These are phyloP conservation scores for Hypocrella siamensis DNA, from an alignment of 2,329 filamentous ascomycete genomes.

Conservation along the genomic window DNA sequence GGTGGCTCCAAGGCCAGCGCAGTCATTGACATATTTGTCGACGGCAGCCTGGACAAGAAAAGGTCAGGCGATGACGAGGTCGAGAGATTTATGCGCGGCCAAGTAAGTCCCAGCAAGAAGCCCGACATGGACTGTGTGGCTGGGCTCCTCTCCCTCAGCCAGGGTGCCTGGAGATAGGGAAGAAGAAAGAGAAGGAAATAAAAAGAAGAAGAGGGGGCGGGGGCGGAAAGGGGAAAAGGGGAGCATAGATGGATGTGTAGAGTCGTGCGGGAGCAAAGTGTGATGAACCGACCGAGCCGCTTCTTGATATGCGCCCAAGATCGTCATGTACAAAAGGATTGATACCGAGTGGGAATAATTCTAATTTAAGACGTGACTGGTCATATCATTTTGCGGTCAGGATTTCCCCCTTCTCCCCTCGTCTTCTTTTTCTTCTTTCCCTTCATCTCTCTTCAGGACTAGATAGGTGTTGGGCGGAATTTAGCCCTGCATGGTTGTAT, in stretches of 20 bases:
- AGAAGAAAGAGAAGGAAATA: neutral
- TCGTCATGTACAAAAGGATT: no score
- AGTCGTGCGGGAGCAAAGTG: no score
- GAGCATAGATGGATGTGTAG: neutral
- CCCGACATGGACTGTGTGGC: constrained; percentile 80
- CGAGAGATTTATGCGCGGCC: constrained; percentile 55
- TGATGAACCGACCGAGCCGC: neutral
- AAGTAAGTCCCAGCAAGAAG: constrained; percentile 54
- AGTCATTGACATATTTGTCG: constrained; percentile 37
- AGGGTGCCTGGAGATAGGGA: constrained; percentile 81
- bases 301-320: no score
- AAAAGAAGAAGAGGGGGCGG: neutral
- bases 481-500: no score
- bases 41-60: constrained; percentile 12
- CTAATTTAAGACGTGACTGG: no score
- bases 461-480: no score
- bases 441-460: no score
- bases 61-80: constrained; percentile 39
- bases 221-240: no score
- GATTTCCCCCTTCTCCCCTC: no score
- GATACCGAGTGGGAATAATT: no score
- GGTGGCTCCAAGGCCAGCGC: constrained; percentile 11
- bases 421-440: no score
- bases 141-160: constrained; percentile 73
- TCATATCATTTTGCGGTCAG: no score